Evolutionary conservation across 345 rosid genomes (phyloP).

Genomic region (Geranium rotundifolium): DNA sequence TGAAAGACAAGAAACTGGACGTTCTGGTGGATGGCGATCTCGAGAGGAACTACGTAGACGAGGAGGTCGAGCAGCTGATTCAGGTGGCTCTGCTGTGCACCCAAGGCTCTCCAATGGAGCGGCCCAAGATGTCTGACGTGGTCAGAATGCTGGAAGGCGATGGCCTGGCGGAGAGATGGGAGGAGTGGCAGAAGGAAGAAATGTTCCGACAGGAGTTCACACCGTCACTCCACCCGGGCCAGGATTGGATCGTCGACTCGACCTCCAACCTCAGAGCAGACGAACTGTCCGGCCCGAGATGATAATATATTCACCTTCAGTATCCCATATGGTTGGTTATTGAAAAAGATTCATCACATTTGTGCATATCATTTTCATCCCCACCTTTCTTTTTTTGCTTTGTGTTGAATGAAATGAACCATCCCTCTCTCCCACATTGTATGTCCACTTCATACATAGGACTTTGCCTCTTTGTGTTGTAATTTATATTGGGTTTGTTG

Average conservation of each 20-base stretch:
- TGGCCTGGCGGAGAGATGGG: constrained; percentile 85
- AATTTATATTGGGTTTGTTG: too few relatives aligned
- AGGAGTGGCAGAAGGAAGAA: constrained; percentile 92
- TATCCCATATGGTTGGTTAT: constrained; percentile 2
- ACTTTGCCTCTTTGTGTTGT: too few relatives aligned
- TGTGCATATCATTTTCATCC: constrained; percentile 12
- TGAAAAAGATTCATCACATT: constrained; percentile 7
- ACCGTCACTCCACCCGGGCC: constrained; percentile 21
- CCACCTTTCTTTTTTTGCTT: too few relatives aligned
- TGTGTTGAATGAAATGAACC: neutral
- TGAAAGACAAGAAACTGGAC: constrained; percentile 66
- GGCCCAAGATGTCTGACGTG: constrained; percentile 90
- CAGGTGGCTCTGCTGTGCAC: constrained; percentile 86
- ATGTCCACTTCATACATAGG: too few relatives aligned
- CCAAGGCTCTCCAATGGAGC: constrained; percentile 59
- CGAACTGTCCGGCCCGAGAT: constrained; percentile 80
- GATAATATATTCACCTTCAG: constrained; percentile 11
- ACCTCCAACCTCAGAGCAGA: constrained; percentile 52
- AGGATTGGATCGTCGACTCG: constrained; percentile 51
- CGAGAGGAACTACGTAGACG: constrained; percentile 40
- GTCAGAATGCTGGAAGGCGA: constrained; percentile 96
- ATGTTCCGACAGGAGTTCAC: constrained; percentile 44
- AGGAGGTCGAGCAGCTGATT: constrained; percentile 70
- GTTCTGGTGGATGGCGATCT: constrained; percentile 60
- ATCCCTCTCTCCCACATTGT: too few relatives aligned